These are phyloP conservation scores for Melampsora americana DNA, from an alignment of 1,284 basidiomycete genomes.

Conservation along the genomic window DNA sequence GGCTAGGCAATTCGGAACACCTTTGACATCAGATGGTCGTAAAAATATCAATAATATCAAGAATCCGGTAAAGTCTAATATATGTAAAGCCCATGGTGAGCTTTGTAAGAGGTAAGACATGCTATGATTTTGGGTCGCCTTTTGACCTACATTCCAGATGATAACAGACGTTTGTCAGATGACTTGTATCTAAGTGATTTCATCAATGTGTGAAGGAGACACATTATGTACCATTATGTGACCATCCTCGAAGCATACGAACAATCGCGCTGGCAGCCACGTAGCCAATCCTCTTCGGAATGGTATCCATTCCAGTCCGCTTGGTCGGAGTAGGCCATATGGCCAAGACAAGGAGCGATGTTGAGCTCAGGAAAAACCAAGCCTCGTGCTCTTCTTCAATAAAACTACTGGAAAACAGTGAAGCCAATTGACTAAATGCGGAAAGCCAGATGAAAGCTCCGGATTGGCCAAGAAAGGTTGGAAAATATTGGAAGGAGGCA, in stretches of 20 bases:
- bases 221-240: constrained; percentile 45
- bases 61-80: constrained; percentile 18
- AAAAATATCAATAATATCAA: not conserved
- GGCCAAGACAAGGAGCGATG: not conserved
- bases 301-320: not conserved
- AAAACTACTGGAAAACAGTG: constrained; percentile 47
- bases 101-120: constrained; percentile 6
- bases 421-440: constrained; percentile 34
- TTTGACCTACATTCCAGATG: constrained; percentile 27
- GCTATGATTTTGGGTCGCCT: constrained; percentile 8
- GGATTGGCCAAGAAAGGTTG: constrained; percentile 7
- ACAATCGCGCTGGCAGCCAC: constrained; percentile 15
- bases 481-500: not conserved
- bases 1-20: not conserved
- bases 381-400: constrained; percentile 49
- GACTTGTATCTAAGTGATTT: not conserved
- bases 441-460: constrained; percentile 4
- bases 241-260: constrained; percentile 46
- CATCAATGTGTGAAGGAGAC: not conserved
- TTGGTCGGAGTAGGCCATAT: not conserved
- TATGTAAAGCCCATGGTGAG: constrained; percentile 23
- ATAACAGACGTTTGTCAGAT: not conserved
- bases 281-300: not conserved
- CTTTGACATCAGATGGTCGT: too few relatives aligned
- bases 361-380: constrained; percentile 46